Base-by-base conservation (phyloP, 2,329 filamentous ascomycete species). In the Venturiaceae sp. region DNA sequence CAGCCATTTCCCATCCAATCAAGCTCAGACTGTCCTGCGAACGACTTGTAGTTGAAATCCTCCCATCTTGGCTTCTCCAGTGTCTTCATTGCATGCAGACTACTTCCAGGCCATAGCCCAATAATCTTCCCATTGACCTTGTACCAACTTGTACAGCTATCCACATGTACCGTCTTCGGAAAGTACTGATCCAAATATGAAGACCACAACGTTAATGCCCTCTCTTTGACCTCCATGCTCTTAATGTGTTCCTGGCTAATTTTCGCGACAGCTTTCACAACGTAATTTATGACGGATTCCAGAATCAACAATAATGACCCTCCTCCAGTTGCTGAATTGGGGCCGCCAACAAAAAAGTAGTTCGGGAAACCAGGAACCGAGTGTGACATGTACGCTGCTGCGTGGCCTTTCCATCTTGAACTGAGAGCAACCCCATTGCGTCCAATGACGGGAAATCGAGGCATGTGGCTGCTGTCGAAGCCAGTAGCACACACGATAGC, bases 351-450 rank as follows among this genome's bases (percentile, higher is more conserved):
- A 23, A 58, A 9, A 28, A 87, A 74, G 0, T 88, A 71, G 62
- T 89, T 90, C 0, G 86, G 85, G 61, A 88, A 88, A 0, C 79
- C 81, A 0, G 85, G 84, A 0, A 83, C 80, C 0, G 81, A 80
- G 1, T 84, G 64, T 0, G 85, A 85, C 6, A 87, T 72, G 63
- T 89, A 90, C 0, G n/a, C 57, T 11, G 13, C 33, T 13, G 44
- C 11, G 28, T 37, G 13, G 9, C n/a, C 32, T 33, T 53, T 14
- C 13, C 32, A 14, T 21, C 32, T 28, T n/a, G n/a, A n/a, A n/a
- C n/a, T n/a, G 33, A 56, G 53, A 41, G 30, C 41, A 7, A 13
- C 13, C 9, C 39, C 55, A 33, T 41, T 28, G 33, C 14, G 13
- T 14, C 55, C 55, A 21, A 14, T 56, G 34, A 56, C 19, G 5